Percentiles rank a stretch among this genome's conserved stretches.
These are phyloP conservation scores for Carex cristatella DNA, from an alignment of 176 grass and related monocot genomes.

Conservation along the genomic window DNA sequence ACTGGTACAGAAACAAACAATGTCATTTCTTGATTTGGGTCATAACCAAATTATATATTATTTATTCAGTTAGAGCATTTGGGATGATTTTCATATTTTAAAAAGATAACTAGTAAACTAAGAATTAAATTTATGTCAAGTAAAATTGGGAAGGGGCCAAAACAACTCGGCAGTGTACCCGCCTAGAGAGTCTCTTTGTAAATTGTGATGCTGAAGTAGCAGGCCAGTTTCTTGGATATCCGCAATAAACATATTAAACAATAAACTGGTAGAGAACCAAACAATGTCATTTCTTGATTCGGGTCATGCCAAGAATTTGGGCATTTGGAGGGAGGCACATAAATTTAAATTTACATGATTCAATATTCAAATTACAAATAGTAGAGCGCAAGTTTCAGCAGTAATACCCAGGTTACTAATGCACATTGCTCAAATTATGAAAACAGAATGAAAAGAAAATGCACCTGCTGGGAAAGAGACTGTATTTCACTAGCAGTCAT, in stretches of 20 bases:
- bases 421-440: neutral
- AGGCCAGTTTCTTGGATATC: neutral
- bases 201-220: neutral
- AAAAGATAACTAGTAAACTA: neutral
- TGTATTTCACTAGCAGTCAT: slow-evolving; percentile 16
- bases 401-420: neutral
- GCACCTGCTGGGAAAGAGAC: slow-evolving; percentile 14
- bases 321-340: neutral
- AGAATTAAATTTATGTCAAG: neutral
- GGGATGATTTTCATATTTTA: neutral
- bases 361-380: neutral
- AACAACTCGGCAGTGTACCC: neutral
- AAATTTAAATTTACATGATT: neutral
- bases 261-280: neutral
- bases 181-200: neutral
- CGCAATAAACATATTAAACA: neutral
- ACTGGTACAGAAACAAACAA: neutral
- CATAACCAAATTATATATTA: neutral
- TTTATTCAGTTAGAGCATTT: neutral
- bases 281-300: neutral
- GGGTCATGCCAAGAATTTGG: neutral
- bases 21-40: neutral
- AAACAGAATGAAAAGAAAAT: neutral
- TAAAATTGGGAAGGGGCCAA: neutral
- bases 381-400: neutral